A percentile compares a stretch with the other conserved stretches of the same genome.
These are phyloP conservation scores for Raphanus hybrid DNA, from an alignment of 441 rosid genomes.

Conservation along the genomic window DNA sequence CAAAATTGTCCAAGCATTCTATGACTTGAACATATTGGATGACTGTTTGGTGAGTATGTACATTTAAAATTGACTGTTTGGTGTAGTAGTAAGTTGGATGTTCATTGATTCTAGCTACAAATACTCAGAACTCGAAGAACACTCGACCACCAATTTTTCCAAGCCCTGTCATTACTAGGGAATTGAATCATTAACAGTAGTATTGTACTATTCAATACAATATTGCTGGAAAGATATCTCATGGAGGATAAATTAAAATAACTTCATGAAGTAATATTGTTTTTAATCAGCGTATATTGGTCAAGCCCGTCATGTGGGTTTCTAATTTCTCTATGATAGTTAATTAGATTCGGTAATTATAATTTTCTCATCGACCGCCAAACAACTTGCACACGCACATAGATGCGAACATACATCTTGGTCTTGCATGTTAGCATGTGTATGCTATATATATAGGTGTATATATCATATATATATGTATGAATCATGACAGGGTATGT, in stretches of 20 bases:
- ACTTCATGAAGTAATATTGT: neutral
- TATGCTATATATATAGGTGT: neutral
- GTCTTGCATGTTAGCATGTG: slow-evolving; percentile 28
- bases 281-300: neutral
- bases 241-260: slow-evolving; percentile 4
- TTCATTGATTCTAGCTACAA: neutral
- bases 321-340: neutral
- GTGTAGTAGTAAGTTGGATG: slow-evolving; percentile 16
- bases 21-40: neutral
- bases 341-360: slow-evolving; percentile 12
- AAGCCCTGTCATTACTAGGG: neutral
- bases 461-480: neutral
- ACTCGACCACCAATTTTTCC: neutral
- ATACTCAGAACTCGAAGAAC: slow-evolving; percentile 2
- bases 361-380: neutral
- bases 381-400: slow-evolving; percentile 18
- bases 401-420: slow-evolving; percentile 26
- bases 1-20: neutral
- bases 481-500: slow-evolving; percentile 37
- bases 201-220: neutral
- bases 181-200: neutral
- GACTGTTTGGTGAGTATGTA: slow-evolving; percentile 13
- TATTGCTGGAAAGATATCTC: neutral
- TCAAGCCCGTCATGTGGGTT: slow-evolving; percentile 11
- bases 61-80: neutral